Conservation (phyloP, 441 rosid species). For the Breynia disticha region DNA sequence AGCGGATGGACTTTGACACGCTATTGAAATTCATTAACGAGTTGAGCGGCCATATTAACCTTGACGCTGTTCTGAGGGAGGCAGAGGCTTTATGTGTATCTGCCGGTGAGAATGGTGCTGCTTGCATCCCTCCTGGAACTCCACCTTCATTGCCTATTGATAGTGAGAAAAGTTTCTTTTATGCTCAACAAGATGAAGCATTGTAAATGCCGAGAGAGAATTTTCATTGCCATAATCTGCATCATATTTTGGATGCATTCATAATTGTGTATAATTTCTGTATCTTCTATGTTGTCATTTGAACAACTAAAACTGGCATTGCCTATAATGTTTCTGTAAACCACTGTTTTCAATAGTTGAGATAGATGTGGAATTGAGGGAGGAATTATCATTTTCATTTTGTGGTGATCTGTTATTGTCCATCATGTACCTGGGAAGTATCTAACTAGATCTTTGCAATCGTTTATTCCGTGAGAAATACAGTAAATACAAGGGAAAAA, state of each 20-base stretch:
- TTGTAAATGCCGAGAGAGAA: slow-evolving; percentile 34
- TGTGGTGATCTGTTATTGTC: too few relatives aligned
- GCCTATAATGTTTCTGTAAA: too few relatives aligned
- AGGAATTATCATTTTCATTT: too few relatives aligned
- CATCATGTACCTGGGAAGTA: too few relatives aligned
- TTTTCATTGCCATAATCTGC: background rate
- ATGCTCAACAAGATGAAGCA: slow-evolving; percentile 59
- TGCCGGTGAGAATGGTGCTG: slow-evolving; percentile 95
- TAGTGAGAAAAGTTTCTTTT: slow-evolving; percentile 30
- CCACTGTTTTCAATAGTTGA: too few relatives aligned
- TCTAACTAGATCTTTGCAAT: too few relatives aligned
- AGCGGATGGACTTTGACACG: slow-evolving; percentile 93
- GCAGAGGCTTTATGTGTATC: slow-evolving; percentile 91
- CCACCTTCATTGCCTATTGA: slow-evolving; percentile 79
- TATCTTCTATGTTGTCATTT: too few relatives aligned
- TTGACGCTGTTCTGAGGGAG: slow-evolving; percentile 64
- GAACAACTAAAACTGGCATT: too few relatives aligned
- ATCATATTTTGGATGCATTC: background rate
- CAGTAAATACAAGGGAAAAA: too few relatives aligned
- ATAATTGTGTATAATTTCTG: slow-evolving; percentile 9
- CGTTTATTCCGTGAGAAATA: too few relatives aligned
- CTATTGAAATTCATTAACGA: slow-evolving; percentile 93
- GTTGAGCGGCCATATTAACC: slow-evolving; percentile 74
- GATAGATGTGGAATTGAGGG: too few relatives aligned
- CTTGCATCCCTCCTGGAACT: slow-evolving; percentile 89